phyloP scores from a whole-genome alignment of 225 moss, liverwort and hornwort species.

The Climacium dendroides region DNA sequence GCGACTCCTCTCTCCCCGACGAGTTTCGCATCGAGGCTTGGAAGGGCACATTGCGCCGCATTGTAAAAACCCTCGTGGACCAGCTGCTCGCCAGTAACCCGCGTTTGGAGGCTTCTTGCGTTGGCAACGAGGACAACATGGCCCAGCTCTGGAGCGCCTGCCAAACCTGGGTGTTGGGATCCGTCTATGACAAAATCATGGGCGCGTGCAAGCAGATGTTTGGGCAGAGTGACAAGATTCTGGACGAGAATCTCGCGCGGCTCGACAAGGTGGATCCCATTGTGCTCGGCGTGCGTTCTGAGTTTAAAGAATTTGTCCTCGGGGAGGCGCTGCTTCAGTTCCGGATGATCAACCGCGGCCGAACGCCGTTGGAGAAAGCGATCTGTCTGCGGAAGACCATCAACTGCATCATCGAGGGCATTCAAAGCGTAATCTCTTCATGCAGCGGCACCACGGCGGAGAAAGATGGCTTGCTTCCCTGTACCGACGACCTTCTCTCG shows the following conservation, averaged over 20 bases:
- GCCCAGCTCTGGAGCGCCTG: conserved; percentile 43
- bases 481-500: conserved; percentile 45
- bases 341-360: conserved; percentile 37
- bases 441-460: conserved; percentile 44
- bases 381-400: conserved; percentile 45
- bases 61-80: conserved; percentile 41
- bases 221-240: conserved; percentile 32
- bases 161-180: conserved; percentile 46
- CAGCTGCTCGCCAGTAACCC: conserved; percentile 37
- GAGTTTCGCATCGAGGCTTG: conserved; percentile 54
- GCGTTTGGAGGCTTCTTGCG: conserved; percentile 14
- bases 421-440: conserved; percentile 35
- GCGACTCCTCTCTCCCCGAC: conserved; percentile 30
- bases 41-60: conserved; percentile 46
- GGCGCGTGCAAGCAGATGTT: conserved; percentile 63
- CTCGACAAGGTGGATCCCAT: conserved; percentile 43
- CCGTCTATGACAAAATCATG: conserved; percentile 51
- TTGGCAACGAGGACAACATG: conserved; percentile 5
- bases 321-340: conserved; percentile 45
- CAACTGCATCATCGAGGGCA: conserved; percentile 47
- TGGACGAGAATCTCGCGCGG: conserved; percentile 28
- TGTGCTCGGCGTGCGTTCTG: conserved; percentile 42
- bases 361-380: conserved; percentile 44
- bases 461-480: conserved; percentile 44
- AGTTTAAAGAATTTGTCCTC: conserved; percentile 47